Evolutionary conservation across 2,329 filamentous ascomycete genomes (phyloP), one percentile per base, ranked within the genome.

Genomic region (Botryotinia convoluta): DNA sequence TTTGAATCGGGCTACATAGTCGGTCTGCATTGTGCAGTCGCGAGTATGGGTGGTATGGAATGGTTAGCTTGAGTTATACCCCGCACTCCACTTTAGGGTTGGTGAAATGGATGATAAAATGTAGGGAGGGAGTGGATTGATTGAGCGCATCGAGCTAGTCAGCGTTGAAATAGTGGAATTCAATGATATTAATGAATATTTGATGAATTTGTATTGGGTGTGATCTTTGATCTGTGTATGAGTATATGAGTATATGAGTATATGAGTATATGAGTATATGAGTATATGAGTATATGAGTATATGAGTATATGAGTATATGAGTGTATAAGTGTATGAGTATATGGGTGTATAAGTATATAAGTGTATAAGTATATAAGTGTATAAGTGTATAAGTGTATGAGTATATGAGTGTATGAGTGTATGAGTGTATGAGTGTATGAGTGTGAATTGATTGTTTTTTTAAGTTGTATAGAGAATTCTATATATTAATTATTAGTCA

Each of bases 111-210:
- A 57, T 42, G 12, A 29, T 18, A 29, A 18, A 29, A 42, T 3
- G 1, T 16, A 18, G 22, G 65, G 20, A 39, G 35, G 9, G 16
- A 51, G 39, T 67, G 45, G 22, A 48, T n/a, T 2, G 7, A 42
- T 18, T 14, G 3, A 29, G 18, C 45, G 26, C 10, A 39, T 39
- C 2, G 7, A 44, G 60, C 4, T 10, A 42, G 16, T 42, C 26
- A 4, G 26, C 18, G 37, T 57, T 42, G 10, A 26, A 42, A 18
- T 32, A 68, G 48, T 32, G 29, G 4, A 37, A 29, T 14, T 26
- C 26, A 68, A 68, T 68, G 48, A 57, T 57, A 42, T 68, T 68
- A 57, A 57, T 68, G 65, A 57, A 48, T 32, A 0, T 22, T 57
- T n/a, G 1, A 39, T 29, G 48, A 54, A 26, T 22, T 4, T 2